Base-by-base conservation (phyloP, 257 asterid species). In the Primulina huaijiensis region DNA sequence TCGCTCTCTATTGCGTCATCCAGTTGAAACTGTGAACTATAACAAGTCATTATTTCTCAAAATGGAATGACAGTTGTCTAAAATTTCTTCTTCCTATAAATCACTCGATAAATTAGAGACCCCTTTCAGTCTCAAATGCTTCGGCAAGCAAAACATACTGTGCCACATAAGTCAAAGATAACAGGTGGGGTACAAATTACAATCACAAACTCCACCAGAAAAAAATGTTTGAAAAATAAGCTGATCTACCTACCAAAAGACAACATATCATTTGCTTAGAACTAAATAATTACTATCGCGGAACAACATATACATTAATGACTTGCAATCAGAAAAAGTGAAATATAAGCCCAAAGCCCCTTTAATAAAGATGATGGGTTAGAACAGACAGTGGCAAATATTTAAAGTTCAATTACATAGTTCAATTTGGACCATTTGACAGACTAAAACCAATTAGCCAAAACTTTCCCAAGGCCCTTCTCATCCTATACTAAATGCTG, bases 1-100 rank as follows among this genome's bases (percentile, higher is more conserved):
- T 92, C 98, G 72, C 82, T 85, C 83, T 88, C 96, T 71, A 92
- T 80, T 31, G 92, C 97, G 57, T 90, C 98, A 78, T 93, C 98
- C 60, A 93, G 82, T 75, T 93, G 96, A 76, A 93, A 93, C 98
- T 93, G 84, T 46, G 78, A 67, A 62, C 71, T 60, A 62, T 62
- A 67, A 63, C 35, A 71, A 66, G 25, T 74, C 40, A 74, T 29
- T 16, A 60, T 63, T 46, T 46, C 46, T 56, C 40, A 34, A 21
- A 56, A 33, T 65, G 66, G 16, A 68, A 34, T 29, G 23, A 27
- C 29, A 38, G 29, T 46, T 37, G 60, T 43, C n/a, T 29, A 33
- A 35, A 67, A 56, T 38, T 61, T 58, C 74, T 67, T 56, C 29
- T 67, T 55, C 63, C 20, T 31, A 35, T 23, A 33, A 72, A 33